Conservation (phyloP, 2,329 filamentous ascomycete species). For the Scortechinia acanthostroma region DNA sequence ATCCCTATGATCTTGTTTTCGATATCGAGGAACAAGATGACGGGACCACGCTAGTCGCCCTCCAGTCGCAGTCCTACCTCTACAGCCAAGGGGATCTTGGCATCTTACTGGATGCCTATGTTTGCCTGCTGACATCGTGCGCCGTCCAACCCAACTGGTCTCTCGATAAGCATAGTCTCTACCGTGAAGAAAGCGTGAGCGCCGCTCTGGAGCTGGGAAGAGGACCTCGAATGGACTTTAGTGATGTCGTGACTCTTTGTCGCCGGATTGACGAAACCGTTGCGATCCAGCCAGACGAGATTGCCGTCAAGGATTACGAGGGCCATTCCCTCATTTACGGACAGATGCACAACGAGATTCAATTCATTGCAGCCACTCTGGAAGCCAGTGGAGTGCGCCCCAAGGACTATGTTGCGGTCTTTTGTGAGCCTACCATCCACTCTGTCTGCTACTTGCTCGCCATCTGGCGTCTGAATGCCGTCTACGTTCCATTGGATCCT, state of each 20-base stretch:
- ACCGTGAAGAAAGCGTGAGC: too few relatives aligned
- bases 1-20: conserved; percentile 17
- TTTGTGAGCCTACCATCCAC: conserved; percentile 23
- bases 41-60: conserved; percentile 4
- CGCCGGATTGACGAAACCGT: too few relatives aligned
- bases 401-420: conserved; percentile 30
- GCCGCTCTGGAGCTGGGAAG: too few relatives aligned
- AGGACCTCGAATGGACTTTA: too few relatives aligned
- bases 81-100: conserved; percentile 4
- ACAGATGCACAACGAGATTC: not conserved
- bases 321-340: not conserved
- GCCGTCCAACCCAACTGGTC: too few relatives aligned
- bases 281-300: too few relatives aligned
- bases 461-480: conserved; percentile 24
- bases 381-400: too few relatives aligned
- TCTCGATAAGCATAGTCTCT: too few relatives aligned
- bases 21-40: conserved; percentile 7
- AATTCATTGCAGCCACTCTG: not conserved
- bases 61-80: conserved; percentile 5
- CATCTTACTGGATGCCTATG: not conserved
- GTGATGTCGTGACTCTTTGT: too few relatives aligned
- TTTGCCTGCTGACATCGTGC: conserved; percentile 3
- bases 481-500: conserved; percentile 31
- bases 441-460: conserved; percentile 28
- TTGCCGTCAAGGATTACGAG: not conserved